phyloP scores from a whole-genome alignment of 139 green algal genomes.

The Coelastrella sp. region DNA sequence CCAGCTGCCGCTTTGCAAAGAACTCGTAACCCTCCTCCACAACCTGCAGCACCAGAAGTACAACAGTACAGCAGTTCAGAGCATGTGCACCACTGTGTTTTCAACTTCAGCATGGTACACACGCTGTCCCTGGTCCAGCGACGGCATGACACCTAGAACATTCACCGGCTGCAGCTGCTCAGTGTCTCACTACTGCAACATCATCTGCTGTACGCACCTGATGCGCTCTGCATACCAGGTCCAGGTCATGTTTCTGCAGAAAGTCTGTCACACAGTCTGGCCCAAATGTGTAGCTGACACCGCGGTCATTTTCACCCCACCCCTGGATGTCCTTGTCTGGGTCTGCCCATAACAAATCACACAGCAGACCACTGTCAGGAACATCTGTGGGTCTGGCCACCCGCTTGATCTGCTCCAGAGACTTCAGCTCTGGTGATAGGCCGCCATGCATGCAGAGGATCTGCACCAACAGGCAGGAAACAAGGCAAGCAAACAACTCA shows the following conservation, averaged over 20 bases:
- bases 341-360: conserved; percentile 99
- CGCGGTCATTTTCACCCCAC: conserved; percentile 99
- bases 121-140: background rate
- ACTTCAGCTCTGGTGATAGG: conserved; percentile 98
- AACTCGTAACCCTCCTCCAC: conserved; percentile 99
- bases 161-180: background rate
- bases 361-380: conserved; percentile 97
- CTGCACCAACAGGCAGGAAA: conserved; percentile 55
- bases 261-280: conserved; percentile 96
- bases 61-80: conserved; percentile 4
- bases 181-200: background rate
- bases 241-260: conserved; percentile 96
- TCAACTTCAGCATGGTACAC: background rate
- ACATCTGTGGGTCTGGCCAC: conserved; percentile 97
- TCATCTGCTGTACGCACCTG: conserved; percentile 71
- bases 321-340: conserved; percentile 98
- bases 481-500: background rate
- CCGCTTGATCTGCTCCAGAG: conserved; percentile 98
- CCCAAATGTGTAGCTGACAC: conserved; percentile 99
- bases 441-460: conserved; percentile 99
- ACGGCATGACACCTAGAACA: too few species aligned
- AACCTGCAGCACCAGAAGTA: conserved; percentile 69
- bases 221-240: conserved; percentile 97
- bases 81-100: background rate
- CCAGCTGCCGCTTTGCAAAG: conserved; percentile 98